Percentiles rank a stretch among this genome's conserved stretches.
Evolutionary conservation across 2,329 filamentous ascomycete genomes (phyloP).

Genomic region (Ophiostoma sp.): DNA sequence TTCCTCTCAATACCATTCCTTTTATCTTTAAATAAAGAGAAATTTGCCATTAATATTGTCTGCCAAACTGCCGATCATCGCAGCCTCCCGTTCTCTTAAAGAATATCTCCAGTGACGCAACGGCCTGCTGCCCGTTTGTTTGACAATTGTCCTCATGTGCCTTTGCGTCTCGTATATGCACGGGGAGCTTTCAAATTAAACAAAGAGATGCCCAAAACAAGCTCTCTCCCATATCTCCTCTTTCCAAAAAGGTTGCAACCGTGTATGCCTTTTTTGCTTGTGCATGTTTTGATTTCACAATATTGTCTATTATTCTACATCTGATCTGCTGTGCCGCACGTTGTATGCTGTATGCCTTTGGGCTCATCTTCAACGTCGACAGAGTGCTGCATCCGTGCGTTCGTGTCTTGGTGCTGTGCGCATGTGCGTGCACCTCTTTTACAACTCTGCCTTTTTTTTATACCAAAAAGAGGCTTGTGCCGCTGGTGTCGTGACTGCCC

Average conservation of each 20-base stretch:
- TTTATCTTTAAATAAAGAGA: too few relatives aligned
- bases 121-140: not conserved
- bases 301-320: not conserved
- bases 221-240: not conserved
- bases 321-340: not conserved
- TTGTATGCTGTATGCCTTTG: not conserved
- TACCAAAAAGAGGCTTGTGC: not conserved
- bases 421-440: not conserved
- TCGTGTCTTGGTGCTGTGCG: not conserved
- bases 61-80: conserved; percentile 6
- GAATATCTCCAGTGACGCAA: not conserved
- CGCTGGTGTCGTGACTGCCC: not conserved
- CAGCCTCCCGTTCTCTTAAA: not conserved
- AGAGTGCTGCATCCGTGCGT: not conserved
- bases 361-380: not conserved
- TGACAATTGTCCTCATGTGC: not conserved
- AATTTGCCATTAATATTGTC: too few relatives aligned
- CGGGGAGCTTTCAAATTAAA: not conserved
- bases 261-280: not conserved
- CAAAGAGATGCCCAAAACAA: not conserved
- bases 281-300: not conserved
- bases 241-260: not conserved
- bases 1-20: not conserved
- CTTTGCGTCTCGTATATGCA: conserved; percentile 17
- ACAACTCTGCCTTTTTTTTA: not conserved